Evolutionary conservation across 1,284 basidiomycete genomes (phyloP).

Genomic region (Leccinum variabile): DNA sequence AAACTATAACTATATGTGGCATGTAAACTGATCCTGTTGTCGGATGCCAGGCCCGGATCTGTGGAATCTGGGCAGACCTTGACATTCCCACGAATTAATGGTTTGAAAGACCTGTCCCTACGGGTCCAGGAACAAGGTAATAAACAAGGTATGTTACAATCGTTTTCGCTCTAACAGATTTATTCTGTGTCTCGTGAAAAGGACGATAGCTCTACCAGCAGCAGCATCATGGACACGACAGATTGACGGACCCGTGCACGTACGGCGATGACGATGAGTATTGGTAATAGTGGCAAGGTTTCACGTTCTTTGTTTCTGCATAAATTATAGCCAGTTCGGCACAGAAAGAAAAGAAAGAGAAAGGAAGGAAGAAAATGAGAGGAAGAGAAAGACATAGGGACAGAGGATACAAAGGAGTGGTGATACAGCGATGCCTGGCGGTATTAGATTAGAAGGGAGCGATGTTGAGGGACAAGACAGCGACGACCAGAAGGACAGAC

Average conservation of each 20-base stretch:
- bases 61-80: no score
- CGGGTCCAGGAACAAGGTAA: no score
- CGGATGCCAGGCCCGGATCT: no score
- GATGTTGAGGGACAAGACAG: slow-evolving; percentile 1
- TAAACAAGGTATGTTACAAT: slow-evolving; percentile 18
- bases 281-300: slow-evolving; percentile 4
- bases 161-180: background rate
- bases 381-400: background rate
- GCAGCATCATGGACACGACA: background rate
- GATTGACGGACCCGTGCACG: background rate
- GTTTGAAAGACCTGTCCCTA: no score
- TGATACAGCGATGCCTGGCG: slow-evolving; percentile 28
- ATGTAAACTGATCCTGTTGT: no score
- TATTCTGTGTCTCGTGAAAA: background rate
- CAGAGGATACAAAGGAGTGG: slow-evolving; percentile 21
- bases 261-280: background rate
- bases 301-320: slow-evolving; percentile 10
- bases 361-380: slow-evolving; percentile 2
- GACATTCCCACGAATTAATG: no score
- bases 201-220: background rate
- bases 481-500: slow-evolving; percentile 1
- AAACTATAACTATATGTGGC: no score
- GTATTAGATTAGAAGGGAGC: slow-evolving; percentile 21
- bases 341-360: slow-evolving; percentile 11
- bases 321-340: slow-evolving; percentile 6